Evolutionary conservation across 2,329 filamentous ascomycete genomes (phyloP).

Genomic region (Aspergillus tubingensis): DNA sequence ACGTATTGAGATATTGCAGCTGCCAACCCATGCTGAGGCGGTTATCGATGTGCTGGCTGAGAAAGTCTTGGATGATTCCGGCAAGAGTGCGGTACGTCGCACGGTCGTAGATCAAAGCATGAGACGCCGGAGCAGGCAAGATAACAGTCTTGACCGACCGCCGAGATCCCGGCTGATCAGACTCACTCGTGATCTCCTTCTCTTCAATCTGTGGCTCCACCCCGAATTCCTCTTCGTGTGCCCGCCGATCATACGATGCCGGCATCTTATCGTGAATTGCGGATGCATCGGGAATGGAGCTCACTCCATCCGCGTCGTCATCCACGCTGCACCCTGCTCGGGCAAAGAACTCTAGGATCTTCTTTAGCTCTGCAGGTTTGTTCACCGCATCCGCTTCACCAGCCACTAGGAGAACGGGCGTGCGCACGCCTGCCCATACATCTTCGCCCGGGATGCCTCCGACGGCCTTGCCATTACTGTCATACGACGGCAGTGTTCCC

Average conservation of each 20-base stretch:
- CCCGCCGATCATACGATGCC: conserved; percentile 16
- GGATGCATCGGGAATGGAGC: conserved; percentile 35
- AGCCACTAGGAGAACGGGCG: conserved; percentile 77
- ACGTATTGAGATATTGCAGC: conserved; percentile 80
- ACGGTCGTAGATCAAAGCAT: conserved; percentile 81
- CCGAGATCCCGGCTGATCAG: conserved; percentile 37
- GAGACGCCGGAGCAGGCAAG: conserved; percentile 75
- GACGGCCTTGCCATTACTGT: conserved; percentile 49
- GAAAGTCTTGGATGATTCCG: conserved; percentile 80
- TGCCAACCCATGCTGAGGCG: conserved; percentile 87
- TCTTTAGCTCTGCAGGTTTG: conserved; percentile 68
- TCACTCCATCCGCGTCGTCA: conserved; percentile 28
- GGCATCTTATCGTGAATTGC: conserved; percentile 27
- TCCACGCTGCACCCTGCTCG: conserved; percentile 26
- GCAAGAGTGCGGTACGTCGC: conserved; percentile 73
- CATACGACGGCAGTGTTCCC: conserved; percentile 66
- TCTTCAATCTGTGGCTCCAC: conserved; percentile 25
- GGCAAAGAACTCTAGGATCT: conserved; percentile 58
- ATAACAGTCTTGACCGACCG: conserved; percentile 66
- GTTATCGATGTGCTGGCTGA: conserved; percentile 71
- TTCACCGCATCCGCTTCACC: conserved; percentile 77
- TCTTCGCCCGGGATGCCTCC: conserved; percentile 70
- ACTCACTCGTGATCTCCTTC: conserved; percentile 17
- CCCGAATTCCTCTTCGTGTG: conserved; percentile 32
- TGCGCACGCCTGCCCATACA: conserved; percentile 70